These are phyloP conservation scores for Jacaranda copaia DNA, from an alignment of 257 asterid genomes.

Conservation along the genomic window DNA sequence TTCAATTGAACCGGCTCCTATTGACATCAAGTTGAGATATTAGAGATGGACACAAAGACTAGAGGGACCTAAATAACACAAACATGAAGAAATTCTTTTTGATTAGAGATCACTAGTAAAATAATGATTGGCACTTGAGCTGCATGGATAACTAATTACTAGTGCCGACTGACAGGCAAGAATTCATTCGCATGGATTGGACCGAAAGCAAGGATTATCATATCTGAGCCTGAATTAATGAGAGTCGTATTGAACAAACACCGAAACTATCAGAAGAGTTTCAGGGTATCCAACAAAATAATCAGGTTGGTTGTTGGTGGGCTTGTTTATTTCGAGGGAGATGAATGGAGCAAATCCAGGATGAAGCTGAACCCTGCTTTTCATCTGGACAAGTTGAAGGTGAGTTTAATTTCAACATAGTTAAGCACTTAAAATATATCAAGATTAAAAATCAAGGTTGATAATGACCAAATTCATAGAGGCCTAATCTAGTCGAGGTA, in stretches of 20 bases:
- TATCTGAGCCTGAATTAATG: slow-evolving; percentile 9
- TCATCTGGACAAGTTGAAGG: slow-evolving; percentile 36
- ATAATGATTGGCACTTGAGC: not conserved
- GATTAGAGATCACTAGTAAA: too few species aligned
- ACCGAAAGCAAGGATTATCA: slow-evolving; percentile 26
- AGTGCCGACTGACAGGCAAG: slow-evolving; percentile 7
- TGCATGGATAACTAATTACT: not conserved
- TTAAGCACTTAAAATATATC: not conserved
- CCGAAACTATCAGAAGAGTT: slow-evolving; percentile 17
- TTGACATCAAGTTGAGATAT: too few species aligned
- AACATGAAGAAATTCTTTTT: too few species aligned
- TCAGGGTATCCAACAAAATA: slow-evolving; percentile 8
- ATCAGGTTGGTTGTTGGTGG: slow-evolving; percentile 27
- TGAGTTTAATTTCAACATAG: not conserved
- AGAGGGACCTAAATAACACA: too few species aligned
- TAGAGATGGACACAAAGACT: too few species aligned
- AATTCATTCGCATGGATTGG: slow-evolving; percentile 39
- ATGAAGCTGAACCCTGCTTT: slow-evolving; percentile 10
- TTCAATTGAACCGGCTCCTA: too few species aligned
- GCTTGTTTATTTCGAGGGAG: slow-evolving; percentile 28
- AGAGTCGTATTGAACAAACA: slow-evolving; percentile 30
- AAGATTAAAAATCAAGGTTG: not conserved
- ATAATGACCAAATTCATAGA: too few species aligned
- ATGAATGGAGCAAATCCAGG: slow-evolving; percentile 34
- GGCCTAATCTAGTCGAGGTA: too few species aligned